phyloP scores from a whole-genome alignment of 768 basidiomycete species.

The Boletus speciosus region DNA sequence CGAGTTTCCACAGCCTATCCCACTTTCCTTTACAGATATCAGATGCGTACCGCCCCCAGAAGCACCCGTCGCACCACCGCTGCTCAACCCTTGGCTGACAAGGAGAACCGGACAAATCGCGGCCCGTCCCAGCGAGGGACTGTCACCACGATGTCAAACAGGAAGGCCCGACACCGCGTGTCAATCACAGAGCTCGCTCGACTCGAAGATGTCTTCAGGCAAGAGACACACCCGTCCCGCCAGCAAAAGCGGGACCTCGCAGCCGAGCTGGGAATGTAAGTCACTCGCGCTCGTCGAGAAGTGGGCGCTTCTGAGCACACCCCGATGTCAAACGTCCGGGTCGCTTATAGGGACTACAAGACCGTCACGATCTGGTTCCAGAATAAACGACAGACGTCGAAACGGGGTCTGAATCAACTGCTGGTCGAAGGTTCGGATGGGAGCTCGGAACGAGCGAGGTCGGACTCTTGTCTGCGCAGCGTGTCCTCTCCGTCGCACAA shows the following conservation, averaged over 20 bases:
- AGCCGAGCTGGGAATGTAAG: conserved; percentile 28
- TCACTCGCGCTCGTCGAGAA: background rate
- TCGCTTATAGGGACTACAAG: conserved; percentile 39
- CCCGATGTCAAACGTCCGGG: background rate
- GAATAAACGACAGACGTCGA: conserved; percentile 66
- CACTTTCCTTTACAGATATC: conserved; percentile 13
- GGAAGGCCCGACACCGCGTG: conserved; percentile 38
- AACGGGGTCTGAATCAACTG: conserved; percentile 20
- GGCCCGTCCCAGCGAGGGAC: background rate
- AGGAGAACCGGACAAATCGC: conserved; percentile 15
- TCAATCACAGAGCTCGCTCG: conserved; percentile 27
- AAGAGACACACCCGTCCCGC: conserved; percentile 30
- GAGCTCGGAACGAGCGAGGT: background rate
- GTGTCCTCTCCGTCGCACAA: conserved; percentile 32
- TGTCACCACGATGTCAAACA: conserved; percentile 5
- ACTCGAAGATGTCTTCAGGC: conserved; percentile 27
- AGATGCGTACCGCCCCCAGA: conserved; percentile 28
- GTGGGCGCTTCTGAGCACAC: background rate
- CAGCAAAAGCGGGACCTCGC: conserved; percentile 30
- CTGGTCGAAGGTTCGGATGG: background rate
- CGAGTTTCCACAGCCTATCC: conserved; percentile 22
- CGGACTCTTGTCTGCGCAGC: conserved; percentile 23
- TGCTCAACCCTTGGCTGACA: conserved; percentile 4
- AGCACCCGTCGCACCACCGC: conserved; percentile 25
- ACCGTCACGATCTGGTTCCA: conserved; percentile 76